phyloP scores from a whole-genome alignment of 140 eudicot species.

The Ambrosia hybrid region DNA sequence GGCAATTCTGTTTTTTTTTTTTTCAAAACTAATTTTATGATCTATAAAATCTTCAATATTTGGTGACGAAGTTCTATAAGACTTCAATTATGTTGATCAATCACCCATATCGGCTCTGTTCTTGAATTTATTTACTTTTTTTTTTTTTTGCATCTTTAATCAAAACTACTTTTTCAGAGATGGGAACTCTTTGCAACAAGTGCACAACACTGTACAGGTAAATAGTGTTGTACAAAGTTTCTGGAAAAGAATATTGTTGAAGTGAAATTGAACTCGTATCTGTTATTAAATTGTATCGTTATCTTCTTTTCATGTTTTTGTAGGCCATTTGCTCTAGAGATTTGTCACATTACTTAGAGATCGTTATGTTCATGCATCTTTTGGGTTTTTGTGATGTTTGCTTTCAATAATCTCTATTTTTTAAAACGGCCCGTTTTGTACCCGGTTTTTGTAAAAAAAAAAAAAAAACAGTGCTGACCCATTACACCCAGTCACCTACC shows the following conservation, averaged over 20 bases:
- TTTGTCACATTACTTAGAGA: neutral
- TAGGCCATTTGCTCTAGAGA: neutral
- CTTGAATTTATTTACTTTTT: too few species aligned
- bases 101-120: too few species aligned
- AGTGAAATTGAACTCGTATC: neutral
- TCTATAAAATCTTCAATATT: too few species aligned
- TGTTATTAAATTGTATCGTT: neutral
- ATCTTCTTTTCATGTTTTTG: neutral
- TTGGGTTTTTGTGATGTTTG: neutral
- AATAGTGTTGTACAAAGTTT: conserved; percentile 20
- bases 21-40: too few species aligned
- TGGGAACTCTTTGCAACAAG: conserved; percentile 23
- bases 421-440: neutral
- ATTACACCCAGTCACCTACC: neutral
- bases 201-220: conserved; percentile 15
- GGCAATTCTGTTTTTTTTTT: too few species aligned
- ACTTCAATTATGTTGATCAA: too few species aligned
- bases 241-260: conserved; percentile 4
- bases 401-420: too few species aligned
- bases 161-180: neutral
- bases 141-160: too few species aligned
- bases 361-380: neutral
- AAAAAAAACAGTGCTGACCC: too few species aligned
- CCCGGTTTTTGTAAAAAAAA: too few species aligned
- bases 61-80: too few species aligned